Evolutionary conservation across 2,329 filamentous ascomycete species (phyloP).

Genomic region (Akanthomyces uredinophilus): DNA sequence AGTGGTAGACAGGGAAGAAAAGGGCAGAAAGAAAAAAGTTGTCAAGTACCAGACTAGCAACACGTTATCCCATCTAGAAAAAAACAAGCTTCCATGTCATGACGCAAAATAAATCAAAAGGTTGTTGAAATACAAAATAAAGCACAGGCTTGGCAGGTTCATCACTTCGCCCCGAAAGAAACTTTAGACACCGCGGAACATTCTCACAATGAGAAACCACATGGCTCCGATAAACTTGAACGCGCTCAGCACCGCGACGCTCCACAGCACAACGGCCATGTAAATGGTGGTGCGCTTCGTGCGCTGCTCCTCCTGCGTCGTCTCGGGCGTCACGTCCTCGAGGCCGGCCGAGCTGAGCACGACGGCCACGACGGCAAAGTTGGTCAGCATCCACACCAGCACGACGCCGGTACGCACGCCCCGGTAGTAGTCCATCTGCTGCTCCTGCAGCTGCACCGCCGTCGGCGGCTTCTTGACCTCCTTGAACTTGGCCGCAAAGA

Average conservation of each 20-base stretch:
- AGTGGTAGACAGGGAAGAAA: not conserved
- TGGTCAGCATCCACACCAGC: constrained; percentile 92
- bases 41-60: constrained; percentile 9
- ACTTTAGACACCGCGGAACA: constrained; percentile 67
- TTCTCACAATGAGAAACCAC: constrained; percentile 86
- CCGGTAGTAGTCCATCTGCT: constrained; percentile 97
- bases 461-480: constrained; percentile 61
- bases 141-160: not conserved
- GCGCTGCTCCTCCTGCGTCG: constrained; percentile 36
- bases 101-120: not conserved
- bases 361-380: constrained; percentile 80
- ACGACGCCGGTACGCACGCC: constrained; percentile 91
- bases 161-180: not conserved
- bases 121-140: not conserved
- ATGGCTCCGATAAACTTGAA: constrained; percentile 85
- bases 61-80: not conserved
- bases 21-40: not conserved
- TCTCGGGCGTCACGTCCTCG: constrained; percentile 53
- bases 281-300: constrained; percentile 68
- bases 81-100: not conserved
- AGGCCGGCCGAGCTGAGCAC: constrained; percentile 84
- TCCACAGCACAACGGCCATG: constrained; percentile 82
- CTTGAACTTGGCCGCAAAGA: constrained; percentile 69
- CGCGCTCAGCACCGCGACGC: constrained; percentile 73
- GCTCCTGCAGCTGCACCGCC: constrained; percentile 58